phyloP scores from a whole-genome alignment of 2,329 filamentous ascomycete genomes.

The Stemphylium beticola region DNA sequence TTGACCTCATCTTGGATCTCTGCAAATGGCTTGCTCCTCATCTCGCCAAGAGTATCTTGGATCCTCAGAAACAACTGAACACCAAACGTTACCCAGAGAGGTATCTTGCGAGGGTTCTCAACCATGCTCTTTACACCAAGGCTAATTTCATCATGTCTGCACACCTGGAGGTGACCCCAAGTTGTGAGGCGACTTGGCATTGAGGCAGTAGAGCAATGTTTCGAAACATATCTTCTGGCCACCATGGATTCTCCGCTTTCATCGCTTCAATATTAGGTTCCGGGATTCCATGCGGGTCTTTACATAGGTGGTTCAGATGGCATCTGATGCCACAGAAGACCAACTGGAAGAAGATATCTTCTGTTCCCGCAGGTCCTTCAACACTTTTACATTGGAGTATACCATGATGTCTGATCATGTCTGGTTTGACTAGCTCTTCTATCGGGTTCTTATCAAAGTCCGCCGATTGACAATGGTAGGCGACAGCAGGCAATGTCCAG shows the following conservation, averaged over 20 bases:
- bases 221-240: neutral
- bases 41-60: neutral
- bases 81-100: neutral
- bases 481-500: slow-evolving; percentile 1
- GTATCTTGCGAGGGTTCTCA: neutral
- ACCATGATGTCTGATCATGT: neutral
- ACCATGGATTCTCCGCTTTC: neutral
- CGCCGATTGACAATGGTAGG: neutral
- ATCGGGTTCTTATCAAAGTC: neutral
- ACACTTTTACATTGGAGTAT: neutral
- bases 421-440: neutral
- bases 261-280: neutral
- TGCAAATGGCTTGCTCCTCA: neutral
- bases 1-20: neutral
- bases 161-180: neutral
- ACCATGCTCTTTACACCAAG: neutral
- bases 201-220: neutral
- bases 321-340: neutral
- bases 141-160: neutral
- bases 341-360: neutral
- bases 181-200: neutral
- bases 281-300: neutral
- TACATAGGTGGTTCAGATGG: neutral
- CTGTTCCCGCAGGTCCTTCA: neutral
- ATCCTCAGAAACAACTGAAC: neutral